These are phyloP conservation scores for Nakazawaea ambrosiae DNA, from an alignment of 805 yeast species.

Conservation along the genomic window DNA sequence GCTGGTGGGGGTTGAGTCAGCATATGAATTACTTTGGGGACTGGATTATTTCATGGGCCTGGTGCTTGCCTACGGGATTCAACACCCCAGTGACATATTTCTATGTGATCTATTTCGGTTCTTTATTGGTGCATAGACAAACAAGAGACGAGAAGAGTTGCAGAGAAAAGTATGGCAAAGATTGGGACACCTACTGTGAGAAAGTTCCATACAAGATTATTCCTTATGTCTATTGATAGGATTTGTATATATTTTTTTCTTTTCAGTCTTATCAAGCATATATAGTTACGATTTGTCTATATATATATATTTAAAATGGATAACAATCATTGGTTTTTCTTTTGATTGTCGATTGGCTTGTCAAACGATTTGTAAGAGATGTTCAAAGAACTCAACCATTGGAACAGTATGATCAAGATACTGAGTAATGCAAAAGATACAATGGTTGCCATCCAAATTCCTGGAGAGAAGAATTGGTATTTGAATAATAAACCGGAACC, in stretches of 20 bases:
- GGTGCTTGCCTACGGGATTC: conserved; percentile 89
- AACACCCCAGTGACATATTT: conserved; percentile 80
- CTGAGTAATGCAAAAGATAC: conserved; percentile 55
- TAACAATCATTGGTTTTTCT: conserved; percentile 30
- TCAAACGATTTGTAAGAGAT: conserved; percentile 82
- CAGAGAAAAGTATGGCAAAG: conserved; percentile 72
- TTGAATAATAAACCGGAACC: conserved; percentile 43
- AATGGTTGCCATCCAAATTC: conserved; percentile 68
- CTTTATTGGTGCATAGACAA: conserved; percentile 82
- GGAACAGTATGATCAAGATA: conserved; percentile 54
- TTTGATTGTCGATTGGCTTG: conserved; percentile 48
- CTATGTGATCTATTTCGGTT: conserved; percentile 77
- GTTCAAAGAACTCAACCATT: conserved; percentile 65
- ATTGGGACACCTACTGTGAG: conserved; percentile 78
- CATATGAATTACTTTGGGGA: conserved; percentile 96
- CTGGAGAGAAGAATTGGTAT: conserved; percentile 73
- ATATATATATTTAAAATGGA: too few species aligned
- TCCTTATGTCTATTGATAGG: conserved; percentile 74
- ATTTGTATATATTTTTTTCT: too few species aligned
- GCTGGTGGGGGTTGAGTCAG: conserved; percentile 95
- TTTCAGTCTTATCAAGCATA: too few species aligned
- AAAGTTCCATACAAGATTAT: conserved; percentile 84
- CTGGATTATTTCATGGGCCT: conserved; percentile 84
- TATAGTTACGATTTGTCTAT: too few species aligned
- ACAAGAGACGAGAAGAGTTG: conserved; percentile 90